A percentile compares a stretch with the other conserved stretches of the same genome.
These are phyloP conservation scores for Mortierella sp. DNA, from an alignment of 371 early-diverging fungal species.

Conservation along the genomic window DNA sequence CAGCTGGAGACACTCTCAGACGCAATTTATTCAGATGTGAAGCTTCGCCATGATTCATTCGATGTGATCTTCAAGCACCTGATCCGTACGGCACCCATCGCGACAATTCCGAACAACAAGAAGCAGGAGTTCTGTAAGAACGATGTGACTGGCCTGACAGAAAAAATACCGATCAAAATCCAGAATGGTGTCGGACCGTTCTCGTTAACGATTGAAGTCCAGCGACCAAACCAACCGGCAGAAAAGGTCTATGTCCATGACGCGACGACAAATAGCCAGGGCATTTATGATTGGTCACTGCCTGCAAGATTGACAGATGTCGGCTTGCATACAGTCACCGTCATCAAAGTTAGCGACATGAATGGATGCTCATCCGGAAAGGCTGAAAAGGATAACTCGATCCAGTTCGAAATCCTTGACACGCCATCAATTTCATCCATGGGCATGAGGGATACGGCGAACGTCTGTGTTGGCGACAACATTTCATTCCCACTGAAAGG, in stretches of 20 bases:
- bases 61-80: slow-evolving; percentile 33
- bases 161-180: slow-evolving; percentile 41
- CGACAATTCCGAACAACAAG: slow-evolving; percentile 26
- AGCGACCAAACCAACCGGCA: slow-evolving; percentile 28
- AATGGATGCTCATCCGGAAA: slow-evolving; percentile 31
- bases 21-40: slow-evolving; percentile 29
- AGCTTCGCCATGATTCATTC: slow-evolving; percentile 26
- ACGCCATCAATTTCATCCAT: slow-evolving; percentile 40
- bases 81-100: slow-evolving; percentile 29
- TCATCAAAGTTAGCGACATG: slow-evolving; percentile 26
- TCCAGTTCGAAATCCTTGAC: slow-evolving; percentile 48
- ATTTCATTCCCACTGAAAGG: slow-evolving; percentile 40
- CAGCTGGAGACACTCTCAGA: slow-evolving; percentile 31
- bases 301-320: slow-evolving; percentile 37
- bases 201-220: slow-evolving; percentile 36
- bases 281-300: slow-evolving; percentile 39
- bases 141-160: slow-evolving; percentile 33
- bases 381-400: slow-evolving; percentile 10
- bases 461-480: slow-evolving; percentile 35
- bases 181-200: slow-evolving; percentile 39
- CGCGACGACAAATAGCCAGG: slow-evolving; percentile 28
- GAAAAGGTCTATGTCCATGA: slow-evolving; percentile 34
- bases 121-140: slow-evolving; percentile 42
- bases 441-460: slow-evolving; percentile 14
- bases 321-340: slow-evolving; percentile 35